Conservation (phyloP, 345 rosid species). For the Laguncularia racemosa region DNA sequence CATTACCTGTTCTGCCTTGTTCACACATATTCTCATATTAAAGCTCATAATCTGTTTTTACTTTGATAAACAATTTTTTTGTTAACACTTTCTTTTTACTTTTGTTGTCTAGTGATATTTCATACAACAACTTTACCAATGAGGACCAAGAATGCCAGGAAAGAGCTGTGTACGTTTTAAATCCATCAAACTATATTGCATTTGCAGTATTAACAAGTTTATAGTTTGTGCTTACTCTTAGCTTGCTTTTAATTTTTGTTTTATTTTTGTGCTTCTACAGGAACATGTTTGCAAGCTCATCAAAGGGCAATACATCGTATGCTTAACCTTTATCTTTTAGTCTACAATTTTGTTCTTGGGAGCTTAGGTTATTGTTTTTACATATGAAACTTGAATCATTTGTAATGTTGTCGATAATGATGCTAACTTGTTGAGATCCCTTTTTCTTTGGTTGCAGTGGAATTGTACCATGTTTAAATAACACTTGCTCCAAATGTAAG, state of each 20-base stretch:
- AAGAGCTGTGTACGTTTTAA: not conserved
- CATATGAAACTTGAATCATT: too few species aligned
- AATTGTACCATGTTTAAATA: constrained; percentile 15
- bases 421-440: too few species aligned
- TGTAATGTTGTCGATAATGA: too few species aligned
- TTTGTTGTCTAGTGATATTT: constrained; percentile 25
- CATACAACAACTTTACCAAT: constrained; percentile 25
- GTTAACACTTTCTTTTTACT: not conserved
- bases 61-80: too few species aligned
- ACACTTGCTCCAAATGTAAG: constrained; percentile 23
- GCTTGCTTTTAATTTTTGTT: not conserved
- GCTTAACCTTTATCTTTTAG: not conserved
- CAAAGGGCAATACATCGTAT: constrained; percentile 15
- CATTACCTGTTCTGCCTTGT: too few species aligned
- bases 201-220: too few species aligned
- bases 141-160: constrained; percentile 13
- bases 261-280: constrained; percentile 6
- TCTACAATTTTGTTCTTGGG: not conserved
- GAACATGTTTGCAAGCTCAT: constrained; percentile 37
- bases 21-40: too few species aligned
- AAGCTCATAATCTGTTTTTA: too few species aligned
- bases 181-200: not conserved
- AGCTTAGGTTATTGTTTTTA: not conserved
- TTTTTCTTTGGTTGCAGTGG: constrained; percentile 3
- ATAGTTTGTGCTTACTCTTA: too few species aligned